Base-by-base conservation (phyloP, 2,329 filamentous ascomycete species). In the Phaeomoniella chlamydospora region DNA sequence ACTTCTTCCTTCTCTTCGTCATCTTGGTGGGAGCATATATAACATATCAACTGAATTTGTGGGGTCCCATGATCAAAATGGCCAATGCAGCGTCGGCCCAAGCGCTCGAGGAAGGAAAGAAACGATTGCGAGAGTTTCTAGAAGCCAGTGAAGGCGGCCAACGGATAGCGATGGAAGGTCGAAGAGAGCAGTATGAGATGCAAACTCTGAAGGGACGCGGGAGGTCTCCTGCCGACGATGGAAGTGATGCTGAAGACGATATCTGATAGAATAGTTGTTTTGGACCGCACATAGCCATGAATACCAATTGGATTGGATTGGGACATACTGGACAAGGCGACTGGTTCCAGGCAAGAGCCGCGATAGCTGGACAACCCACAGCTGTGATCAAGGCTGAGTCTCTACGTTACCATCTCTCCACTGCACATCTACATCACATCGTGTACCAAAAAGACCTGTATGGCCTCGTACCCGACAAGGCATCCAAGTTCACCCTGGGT, bases 51-150 rank as follows among this genome's bases (percentile, higher is more conserved):
- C 77, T 98, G 46, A 96, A 96, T 55, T 74, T 98, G 12, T 87
- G 93, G 63, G 90, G 90, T 1, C 90, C 90, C 0, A 96, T 98
- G 68, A 67, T 92, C 47, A 86, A 92, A 53, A 94, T 98, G 84
- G 74, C 76, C 45, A 90, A 90, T 48, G 90, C 90, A 11, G 90
- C 90, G 3, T 79, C 76, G 33, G 70, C 71, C 43, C 90, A 98
- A 61, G 90, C 83, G 5, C 51, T 94, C 18, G 85, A 93, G 47
- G 85, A 98, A 46, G 83, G 84, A 53, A 94, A 94, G 65, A 80
- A 90, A 63, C 79, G 82, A 48, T 72, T 96, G 33, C 75, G 88
- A 15, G 85, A 94, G 18, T 94, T 94, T 51, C 68, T 96, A 39
- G 83, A 87, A 61, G 80, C 73, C 48, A 84, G 78, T n/a, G 85